Percentiles rank a stretch among this genome's conserved stretches.
These are phyloP conservation scores for Pseudozyma sp. DNA, from an alignment of 1,284 basidiomycete species.

Conservation along the genomic window DNA sequence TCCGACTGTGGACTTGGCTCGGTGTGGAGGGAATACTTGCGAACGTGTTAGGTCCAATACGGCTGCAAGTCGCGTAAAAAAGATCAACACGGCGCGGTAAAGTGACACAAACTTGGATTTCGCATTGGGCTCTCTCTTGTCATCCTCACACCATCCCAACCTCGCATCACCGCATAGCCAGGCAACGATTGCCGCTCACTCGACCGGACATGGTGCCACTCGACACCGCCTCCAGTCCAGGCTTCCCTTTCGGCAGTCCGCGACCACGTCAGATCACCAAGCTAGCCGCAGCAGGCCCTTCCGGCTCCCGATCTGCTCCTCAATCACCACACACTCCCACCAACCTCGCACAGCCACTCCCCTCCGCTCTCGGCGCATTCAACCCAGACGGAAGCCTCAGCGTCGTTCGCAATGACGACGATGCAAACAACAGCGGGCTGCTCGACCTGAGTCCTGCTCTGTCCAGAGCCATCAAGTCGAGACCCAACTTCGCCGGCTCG, in stretches of 20 bases:
- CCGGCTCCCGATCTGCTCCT: slow-evolving; percentile 28
- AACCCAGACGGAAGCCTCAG: slow-evolving; percentile 63
- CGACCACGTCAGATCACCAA: slow-evolving; percentile 39
- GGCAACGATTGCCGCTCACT: not conserved
- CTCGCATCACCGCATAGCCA: no score
- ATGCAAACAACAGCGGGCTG: slow-evolving; percentile 65
- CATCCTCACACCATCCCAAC: not conserved
- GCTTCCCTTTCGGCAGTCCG: slow-evolving; percentile 32
- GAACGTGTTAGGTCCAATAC: not conserved
- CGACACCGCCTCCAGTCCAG: slow-evolving; percentile 26
- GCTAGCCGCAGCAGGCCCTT: slow-evolving; percentile 22
- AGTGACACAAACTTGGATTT: not conserved
- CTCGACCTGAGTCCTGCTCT: slow-evolving; percentile 61
- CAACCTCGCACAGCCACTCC: slow-evolving; percentile 11
- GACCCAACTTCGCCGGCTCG: slow-evolving; percentile 19
- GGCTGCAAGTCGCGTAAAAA: slow-evolving; percentile 4
- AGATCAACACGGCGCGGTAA: slow-evolving; percentile 7
- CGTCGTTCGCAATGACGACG: slow-evolving; percentile 62
- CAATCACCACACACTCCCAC: slow-evolving; percentile 43
- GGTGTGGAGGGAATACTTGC: not conserved
- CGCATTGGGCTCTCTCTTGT: not conserved
- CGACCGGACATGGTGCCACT: slow-evolving; percentile 22
- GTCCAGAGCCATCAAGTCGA: slow-evolving; percentile 20
- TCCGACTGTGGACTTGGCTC: not conserved
- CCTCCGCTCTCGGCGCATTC: slow-evolving; percentile 5